Evolutionary conservation across 2,329 filamentous ascomycete genomes (phyloP), one percentile per base, ranked within the genome.

Genomic region (Microdochium trichocladiopsis): DNA sequence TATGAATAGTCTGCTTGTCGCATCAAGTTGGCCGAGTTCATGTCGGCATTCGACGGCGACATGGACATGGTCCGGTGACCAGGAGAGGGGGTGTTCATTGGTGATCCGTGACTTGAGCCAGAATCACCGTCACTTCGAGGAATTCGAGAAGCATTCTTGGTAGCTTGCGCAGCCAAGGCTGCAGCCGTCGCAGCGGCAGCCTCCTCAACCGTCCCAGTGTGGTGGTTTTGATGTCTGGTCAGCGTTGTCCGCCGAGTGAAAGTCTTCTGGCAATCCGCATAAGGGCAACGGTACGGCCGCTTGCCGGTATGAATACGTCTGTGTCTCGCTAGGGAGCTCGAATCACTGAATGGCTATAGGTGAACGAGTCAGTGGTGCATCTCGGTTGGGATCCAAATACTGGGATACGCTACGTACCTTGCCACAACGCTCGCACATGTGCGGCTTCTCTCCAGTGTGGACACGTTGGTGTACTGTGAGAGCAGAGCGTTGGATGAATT

Each of bases 361-460:
- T 28, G 14, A 67, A 62, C 61, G n/a, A n/a, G n/a, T n/a, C n/a
- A n/a, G n/a, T n/a, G n/a, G n/a, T n/a, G n/a, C n/a, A n/a, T n/a
- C n/a, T n/a, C n/a, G n/a, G n/a, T n/a, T n/a, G n/a, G n/a, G n/a
- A n/a, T 47, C 54, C 52, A 48, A n/a, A 31, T 8, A 28, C 14
- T 52, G 61, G 12, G n/a, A 22, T 3, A 12, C 8, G 14, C 37
- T 52, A 58, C 79, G 63, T 77, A 96, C 92, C 86, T 97, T 97
- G 68, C 90, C 90, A 69, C 94, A 97, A 57, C 89, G 84, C 71
- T 96, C 94, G 67, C 94, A 99, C 84, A 94, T 93, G 64, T 99
- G 94, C 50, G 94, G 94, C 72, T 99, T 99, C 74, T 97, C 94
- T 58, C 94, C 94, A 2, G 94, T 97, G 70, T 99, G 94, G 21